Base-by-base conservation (phyloP, 1,284 basidiomycete species). In the Amylostereum chailletii region DNA sequence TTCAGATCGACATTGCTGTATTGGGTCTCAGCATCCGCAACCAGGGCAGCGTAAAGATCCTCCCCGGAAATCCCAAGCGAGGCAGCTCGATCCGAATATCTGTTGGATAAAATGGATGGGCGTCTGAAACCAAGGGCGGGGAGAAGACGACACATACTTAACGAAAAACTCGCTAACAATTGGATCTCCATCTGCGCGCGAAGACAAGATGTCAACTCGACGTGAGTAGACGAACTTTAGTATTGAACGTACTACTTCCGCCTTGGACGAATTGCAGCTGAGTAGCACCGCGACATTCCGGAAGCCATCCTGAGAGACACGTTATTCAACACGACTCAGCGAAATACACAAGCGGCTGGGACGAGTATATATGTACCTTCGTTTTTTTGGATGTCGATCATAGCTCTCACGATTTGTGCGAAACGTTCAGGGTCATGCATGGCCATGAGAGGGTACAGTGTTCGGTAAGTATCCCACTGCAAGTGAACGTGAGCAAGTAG, bases 381-480 rank as follows among this genome's bases (percentile, higher is more conserved):
- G 52, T 83, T 69, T 53, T 76, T 73, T 57, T 82, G 79, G 34
- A 84, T 83, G 60, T 83, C 75, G 50, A 84, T 76, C 74, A 80
- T 75, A 0, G 75, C 79, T 7, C 79, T 66, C 1, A 82, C 77
- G 46, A 82, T 81, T n/a, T 65, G 65, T 0, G 79, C 68, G 57
- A 80, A 81, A 7, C 68, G 73, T 31, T 65, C 66, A 1, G 79
- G 79, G 56, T 81, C 80, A 49, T 82, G 79, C n/a, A 83, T 65
- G 0, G 78, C 75, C 70, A 76, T 75, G 34, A 81, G 65, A 1
- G 79, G 74, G 56, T 73, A 83, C 2, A 82, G 62, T 0, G 78
- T 80, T 10, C 79, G 70, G 58, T 75, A 82, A 0, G 80, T 82
- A 53, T 84, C 81, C 81, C 80, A 83, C 77, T 82, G 36, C 3